These are phyloP conservation scores for Ophiosphaerella korrae DNA, from an alignment of 2,329 filamentous ascomycete species.

Conservation along the genomic window DNA sequence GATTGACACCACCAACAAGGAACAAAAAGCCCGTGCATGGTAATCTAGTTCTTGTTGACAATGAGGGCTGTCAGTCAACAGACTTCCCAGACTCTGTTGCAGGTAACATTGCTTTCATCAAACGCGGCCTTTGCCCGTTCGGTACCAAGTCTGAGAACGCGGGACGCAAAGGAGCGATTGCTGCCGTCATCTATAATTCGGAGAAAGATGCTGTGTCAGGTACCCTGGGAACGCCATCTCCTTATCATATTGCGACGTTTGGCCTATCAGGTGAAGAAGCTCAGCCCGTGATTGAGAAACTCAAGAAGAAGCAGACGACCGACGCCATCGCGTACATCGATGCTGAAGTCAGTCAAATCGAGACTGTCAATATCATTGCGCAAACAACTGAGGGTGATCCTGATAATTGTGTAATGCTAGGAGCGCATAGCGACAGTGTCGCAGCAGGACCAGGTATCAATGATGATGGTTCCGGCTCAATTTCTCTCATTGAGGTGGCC, in stretches of 20 bases:
- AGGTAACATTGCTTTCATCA: slow-evolving; percentile 73
- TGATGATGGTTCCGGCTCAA: slow-evolving; percentile 49
- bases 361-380: slow-evolving; percentile 53
- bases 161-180: slow-evolving; percentile 71
- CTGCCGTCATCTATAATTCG: slow-evolving; percentile 78
- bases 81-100: slow-evolving; percentile 67
- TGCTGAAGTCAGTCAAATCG: slow-evolving; percentile 54
- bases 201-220: slow-evolving; percentile 65
- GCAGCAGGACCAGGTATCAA: slow-evolving; percentile 51
- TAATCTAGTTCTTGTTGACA: slow-evolving; percentile 39
- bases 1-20: slow-evolving; percentile 44
- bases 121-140: slow-evolving; percentile 74
- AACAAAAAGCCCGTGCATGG: slow-evolving; percentile 45
- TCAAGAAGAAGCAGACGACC: slow-evolving; percentile 56
- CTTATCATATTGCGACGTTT: slow-evolving; percentile 69
- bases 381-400: slow-evolving; percentile 47
- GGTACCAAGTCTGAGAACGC: slow-evolving; percentile 73
- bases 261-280: slow-evolving; percentile 69
- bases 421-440: slow-evolving; percentile 49
- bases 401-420: slow-evolving; percentile 49
- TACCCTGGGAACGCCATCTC: slow-evolving; percentile 68
- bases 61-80: slow-evolving; percentile 39
- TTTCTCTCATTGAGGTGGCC: slow-evolving; percentile 47
- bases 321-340: slow-evolving; percentile 54
- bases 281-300: slow-evolving; percentile 56